Percentiles rank a stretch among this genome's conserved stretches.
Conservation (phyloP, 352 stramenopile species). For the Phytopythium helicoides region DNA sequence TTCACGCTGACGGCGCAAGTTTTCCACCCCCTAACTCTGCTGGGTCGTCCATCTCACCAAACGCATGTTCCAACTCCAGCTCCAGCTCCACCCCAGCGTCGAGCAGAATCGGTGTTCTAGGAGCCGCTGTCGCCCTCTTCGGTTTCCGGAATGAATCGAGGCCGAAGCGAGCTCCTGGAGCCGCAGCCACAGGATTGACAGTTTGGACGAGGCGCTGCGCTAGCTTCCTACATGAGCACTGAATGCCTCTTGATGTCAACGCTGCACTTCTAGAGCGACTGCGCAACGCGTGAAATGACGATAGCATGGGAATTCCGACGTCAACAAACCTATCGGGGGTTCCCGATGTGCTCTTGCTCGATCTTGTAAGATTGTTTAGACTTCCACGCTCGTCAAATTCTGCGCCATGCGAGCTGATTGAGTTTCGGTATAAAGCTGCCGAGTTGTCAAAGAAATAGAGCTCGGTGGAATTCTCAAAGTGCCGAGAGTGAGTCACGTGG, state of each 20-base stretch:
- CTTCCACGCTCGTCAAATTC: too few species aligned
- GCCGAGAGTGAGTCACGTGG: slow-evolving; percentile 31
- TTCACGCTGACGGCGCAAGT: too few species aligned
- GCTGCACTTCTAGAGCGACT: neutral
- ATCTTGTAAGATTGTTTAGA: too few species aligned
- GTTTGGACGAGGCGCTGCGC: neutral
- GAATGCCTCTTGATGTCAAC: neutral
- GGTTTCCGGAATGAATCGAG: too few species aligned
- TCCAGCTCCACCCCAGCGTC: too few species aligned
- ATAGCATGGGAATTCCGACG: slow-evolving; percentile 1
- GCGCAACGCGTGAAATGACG: neutral
- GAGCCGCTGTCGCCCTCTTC: too few species aligned
- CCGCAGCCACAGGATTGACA: neutral
- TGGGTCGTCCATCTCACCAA: too few species aligned
- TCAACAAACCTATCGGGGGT: neutral
- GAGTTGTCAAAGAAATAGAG: slow-evolving; percentile 40
- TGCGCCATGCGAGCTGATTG: neutral
- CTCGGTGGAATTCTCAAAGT: slow-evolving; percentile 23
- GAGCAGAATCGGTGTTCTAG: too few species aligned
- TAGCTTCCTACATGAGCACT: neutral
- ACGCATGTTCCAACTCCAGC: too few species aligned
- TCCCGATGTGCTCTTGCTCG: too few species aligned
- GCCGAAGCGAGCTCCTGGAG: neutral
- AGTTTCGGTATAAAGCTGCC: neutral
- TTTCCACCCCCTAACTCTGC: too few species aligned